Evolutionary conservation across 306 rosid genomes (phyloP), one percentile per base, ranked within the genome.

Genomic region (Crataegus laevigata): DNA sequence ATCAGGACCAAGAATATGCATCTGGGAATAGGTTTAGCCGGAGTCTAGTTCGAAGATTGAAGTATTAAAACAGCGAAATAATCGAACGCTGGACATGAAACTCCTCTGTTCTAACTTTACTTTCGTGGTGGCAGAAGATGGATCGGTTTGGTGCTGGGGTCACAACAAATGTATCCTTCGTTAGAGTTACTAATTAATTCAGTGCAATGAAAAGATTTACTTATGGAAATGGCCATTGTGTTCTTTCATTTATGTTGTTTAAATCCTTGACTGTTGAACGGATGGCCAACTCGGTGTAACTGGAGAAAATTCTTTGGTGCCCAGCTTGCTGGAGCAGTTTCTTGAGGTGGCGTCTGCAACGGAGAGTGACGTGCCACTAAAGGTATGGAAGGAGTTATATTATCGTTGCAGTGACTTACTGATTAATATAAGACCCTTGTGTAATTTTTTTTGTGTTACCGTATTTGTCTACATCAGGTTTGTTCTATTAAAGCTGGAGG

Each of bases 141-240:
- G 98, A 82, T 89, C 97, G 25, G 84, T 91, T 81, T 94, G 96
- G 97, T 84, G 89, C 82, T 94, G 98, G 97, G 98, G 98, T 76
- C 88, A 89, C 87, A 94, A 91, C 83, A 43, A 72, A 74, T 90
- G 98, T 94, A 94, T 94, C 98, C 98, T 91, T 88, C 57, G 36
- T 65, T 47, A 28, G 68, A 64, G 47, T 24, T 50, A 42, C 52
- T 29, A 50, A 69, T 71, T 59, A 60, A 21, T 55, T 77, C 21
- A 51, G 70, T 26, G 4, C 38, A 51, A 24, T 7, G 21, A 30
- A 64, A 50, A 9, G 13, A 72, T 25, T 24, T 78, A 66, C 74
- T 76, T 81, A 22, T 58, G 59, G 68, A 68, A 74, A 75, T 52
- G 65, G 67, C 64, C 64, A 32, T 73, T 73, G 40, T 69, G 72